Evolutionary conservation across 305 asterid species (phyloP).

Genomic region (Stenogyne calaminthoides): DNA sequence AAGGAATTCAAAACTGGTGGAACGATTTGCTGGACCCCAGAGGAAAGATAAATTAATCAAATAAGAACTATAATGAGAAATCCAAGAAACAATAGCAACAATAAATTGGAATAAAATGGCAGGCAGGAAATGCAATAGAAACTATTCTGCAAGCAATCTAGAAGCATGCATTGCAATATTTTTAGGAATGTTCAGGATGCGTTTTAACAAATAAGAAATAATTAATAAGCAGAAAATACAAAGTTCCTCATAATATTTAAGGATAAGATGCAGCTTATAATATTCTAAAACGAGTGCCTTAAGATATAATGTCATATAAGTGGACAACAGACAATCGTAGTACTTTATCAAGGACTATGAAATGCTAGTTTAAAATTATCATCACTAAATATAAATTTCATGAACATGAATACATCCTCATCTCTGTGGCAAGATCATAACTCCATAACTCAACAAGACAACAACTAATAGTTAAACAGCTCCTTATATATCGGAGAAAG

Average conservation of each 20-base stretch:
- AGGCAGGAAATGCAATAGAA: slow-evolving; percentile 4
- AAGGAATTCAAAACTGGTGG: slow-evolving; percentile 92
- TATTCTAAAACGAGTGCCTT: neutral
- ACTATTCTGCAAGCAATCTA: neutral
- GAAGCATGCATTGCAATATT: slow-evolving; percentile 4
- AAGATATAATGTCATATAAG: neutral
- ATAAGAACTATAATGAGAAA: slow-evolving; percentile 16
- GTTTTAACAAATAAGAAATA: slow-evolving; percentile 16
- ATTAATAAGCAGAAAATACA: neutral
- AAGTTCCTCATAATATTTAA: slow-evolving; percentile 4
- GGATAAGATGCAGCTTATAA: slow-evolving; percentile 19
- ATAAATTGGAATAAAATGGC: slow-evolving; percentile 12
- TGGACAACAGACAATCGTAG: neutral
- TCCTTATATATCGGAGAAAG: slow-evolving; percentile 9
- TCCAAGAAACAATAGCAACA: slow-evolving; percentile 24
- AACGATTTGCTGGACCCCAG: slow-evolving; percentile 74
- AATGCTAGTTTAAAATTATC: neutral
- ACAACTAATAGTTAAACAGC: slow-evolving; percentile 6
- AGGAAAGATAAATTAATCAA: slow-evolving; percentile 32
- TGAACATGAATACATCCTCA: neutral
- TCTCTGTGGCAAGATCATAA: slow-evolving; percentile 3
- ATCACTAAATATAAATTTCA: slow-evolving; percentile 3
- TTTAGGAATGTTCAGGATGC: neutral
- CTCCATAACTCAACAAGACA: neutral
- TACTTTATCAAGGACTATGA: neutral